Conservation (phyloP, 306 rosid species). For the Malus asiatica region DNA sequence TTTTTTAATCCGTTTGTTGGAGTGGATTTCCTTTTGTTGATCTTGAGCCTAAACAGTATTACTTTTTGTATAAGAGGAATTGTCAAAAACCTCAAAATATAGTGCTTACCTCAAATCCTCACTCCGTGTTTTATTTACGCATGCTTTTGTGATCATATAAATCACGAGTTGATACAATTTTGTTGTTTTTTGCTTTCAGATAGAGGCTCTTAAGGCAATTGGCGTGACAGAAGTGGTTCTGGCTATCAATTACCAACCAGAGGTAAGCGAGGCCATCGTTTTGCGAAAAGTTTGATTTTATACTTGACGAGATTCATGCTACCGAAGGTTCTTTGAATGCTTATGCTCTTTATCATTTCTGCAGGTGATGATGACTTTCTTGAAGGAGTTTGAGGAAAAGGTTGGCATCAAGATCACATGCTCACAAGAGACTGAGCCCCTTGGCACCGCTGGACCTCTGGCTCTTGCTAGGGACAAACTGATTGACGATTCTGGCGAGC, state of each 20-base stretch:
- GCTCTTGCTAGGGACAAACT: conserved; percentile 99
- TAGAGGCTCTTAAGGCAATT: conserved; percentile 90
- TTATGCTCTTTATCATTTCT: conserved; percentile 15
- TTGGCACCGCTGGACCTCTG: conserved; percentile 97
- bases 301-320: conserved; percentile 4
- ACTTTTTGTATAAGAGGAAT: no score
- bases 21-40: not conserved
- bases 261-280: conserved; percentile 38
- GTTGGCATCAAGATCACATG: conserved; percentile 93
- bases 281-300: conserved; percentile 4
- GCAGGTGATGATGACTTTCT: conserved; percentile 94
- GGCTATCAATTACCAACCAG: conserved; percentile 99
- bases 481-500: conserved; percentile 71
- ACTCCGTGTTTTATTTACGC: not conserved
- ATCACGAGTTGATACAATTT: not conserved
- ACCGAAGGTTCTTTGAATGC: conserved; percentile 13
- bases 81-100: no score
- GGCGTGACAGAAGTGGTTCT: conserved; percentile 94
- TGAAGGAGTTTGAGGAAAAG: conserved; percentile 86
- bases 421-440: conserved; percentile 98
- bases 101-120: not conserved
- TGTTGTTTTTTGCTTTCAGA: conserved; percentile 39
- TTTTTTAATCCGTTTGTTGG: not conserved
- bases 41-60: not conserved
- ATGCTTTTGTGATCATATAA: not conserved